Evolutionary conservation across 2,329 filamentous ascomycete genomes (phyloP), one percentile per base, ranked within the genome.

Genomic region (Arthrobotrys conoides): DNA sequence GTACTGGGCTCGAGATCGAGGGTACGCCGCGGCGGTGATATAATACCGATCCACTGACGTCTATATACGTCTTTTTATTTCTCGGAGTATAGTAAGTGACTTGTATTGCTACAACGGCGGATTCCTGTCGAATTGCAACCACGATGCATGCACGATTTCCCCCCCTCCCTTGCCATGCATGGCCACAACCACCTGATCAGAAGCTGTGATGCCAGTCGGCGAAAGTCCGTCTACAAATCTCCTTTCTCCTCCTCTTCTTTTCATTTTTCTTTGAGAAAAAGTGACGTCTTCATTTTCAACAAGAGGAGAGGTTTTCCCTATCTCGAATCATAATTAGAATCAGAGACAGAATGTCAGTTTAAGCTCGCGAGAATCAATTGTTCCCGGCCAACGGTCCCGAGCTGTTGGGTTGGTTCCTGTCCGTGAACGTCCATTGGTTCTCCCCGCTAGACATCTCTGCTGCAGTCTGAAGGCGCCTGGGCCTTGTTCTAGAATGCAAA

Each of bases 361-460:
- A 77, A 71, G 67, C 67, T 77, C 51, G 53, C 61, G 67, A 57
- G 44, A 24, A 33, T 30, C 51, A 3, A 41, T 65, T 53, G 59
- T 68, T 71, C 67, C 73, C 59, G 67, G 55, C 57, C 72, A 36
- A 55, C 41, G 27, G 48, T 67, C 46, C 67, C 61, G 73, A 77
- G 66, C 51, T 61, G 67, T 71, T 77, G 73, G 71, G 49, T 76
- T 67, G 67, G 61, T 71, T 67, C 67, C 67, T 59, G 61, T 70
- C 67, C 48, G 66, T 68, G 66, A 68, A 71, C 72, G 66, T 66
- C 51, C 59, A 77, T 41, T 70, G 49, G 51, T 44, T 27, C 6
- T 30, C 38, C 57, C 10, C 33, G 46, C 53, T 38, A 49, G 55
- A 51, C 22, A 48, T 53, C 36, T 69, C 46, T 49, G 46, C 24